Conservation (phyloP, 2,329 filamentous ascomycete genomes). For the Monosporascus cannonballus region DNA sequence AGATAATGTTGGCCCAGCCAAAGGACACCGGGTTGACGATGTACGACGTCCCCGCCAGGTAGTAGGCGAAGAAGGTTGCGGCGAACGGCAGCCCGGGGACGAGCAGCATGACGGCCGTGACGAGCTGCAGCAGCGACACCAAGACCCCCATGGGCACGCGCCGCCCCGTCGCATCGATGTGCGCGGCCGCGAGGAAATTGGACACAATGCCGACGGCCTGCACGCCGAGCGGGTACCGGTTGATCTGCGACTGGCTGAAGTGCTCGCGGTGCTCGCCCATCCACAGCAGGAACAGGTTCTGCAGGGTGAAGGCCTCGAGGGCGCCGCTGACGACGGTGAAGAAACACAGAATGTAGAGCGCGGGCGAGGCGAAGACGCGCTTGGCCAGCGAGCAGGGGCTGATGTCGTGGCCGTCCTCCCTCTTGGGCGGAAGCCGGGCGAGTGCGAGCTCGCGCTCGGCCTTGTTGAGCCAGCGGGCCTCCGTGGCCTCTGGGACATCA, state of each 20-base stretch:
- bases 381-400: too few relatives aligned
- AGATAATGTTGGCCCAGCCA: slow-evolving; percentile 22
- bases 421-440: too few relatives aligned
- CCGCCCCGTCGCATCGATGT: slow-evolving; percentile 13
- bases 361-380: too few relatives aligned
- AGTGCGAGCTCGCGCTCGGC: too few relatives aligned
- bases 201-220: slow-evolving; percentile 19
- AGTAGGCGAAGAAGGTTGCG: slow-evolving; percentile 14
- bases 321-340: too few relatives aligned
- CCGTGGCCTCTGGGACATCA: slow-evolving; percentile 9
- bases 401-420: too few relatives aligned
- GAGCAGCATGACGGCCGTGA: slow-evolving; percentile 11
- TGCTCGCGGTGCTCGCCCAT: too few relatives aligned
- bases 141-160: slow-evolving; percentile 10
- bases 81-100: slow-evolving; percentile 11
- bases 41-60: slow-evolving; percentile 14
- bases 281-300: background rate
- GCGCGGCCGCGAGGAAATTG: slow-evolving; percentile 14
- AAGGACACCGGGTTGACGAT: slow-evolving; percentile 14
- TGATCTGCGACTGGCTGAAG: too few relatives aligned
- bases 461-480: background rate
- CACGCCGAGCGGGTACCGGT: background rate
- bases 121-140: slow-evolving; percentile 12
- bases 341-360: too few relatives aligned
- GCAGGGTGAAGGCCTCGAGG: slow-evolving; percentile 8